Percentiles rank a stretch among this genome's conserved stretches.
phyloP scores from a whole-genome alignment of 2,329 filamentous ascomycete species.

The Microthyrium microscopicum region DNA sequence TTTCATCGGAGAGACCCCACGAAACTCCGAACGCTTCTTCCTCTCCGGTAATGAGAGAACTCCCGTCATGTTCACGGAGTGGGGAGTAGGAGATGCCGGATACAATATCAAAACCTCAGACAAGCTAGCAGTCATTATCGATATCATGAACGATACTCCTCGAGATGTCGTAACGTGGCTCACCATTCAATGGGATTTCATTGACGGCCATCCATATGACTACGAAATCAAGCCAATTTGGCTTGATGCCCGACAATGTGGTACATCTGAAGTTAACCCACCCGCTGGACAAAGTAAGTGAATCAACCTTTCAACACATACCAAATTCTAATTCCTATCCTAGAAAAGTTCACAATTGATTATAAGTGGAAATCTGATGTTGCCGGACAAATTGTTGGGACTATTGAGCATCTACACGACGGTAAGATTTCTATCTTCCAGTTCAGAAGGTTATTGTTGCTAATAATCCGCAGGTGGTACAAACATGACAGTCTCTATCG shows the following conservation, averaged over 20 bases:
- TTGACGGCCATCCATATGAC: conserved; percentile 3
- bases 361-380: conserved; percentile 5
- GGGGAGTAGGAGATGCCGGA: neutral
- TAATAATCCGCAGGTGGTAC: neutral
- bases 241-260: conserved; percentile 7
- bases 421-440: neutral
- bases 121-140: conserved; percentile 7
- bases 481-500: neutral
- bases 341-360: neutral
- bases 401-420: conserved; percentile 7
- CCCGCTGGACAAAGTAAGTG: conserved; percentile 3
- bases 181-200: conserved; percentile 6
- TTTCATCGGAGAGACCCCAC: conserved; percentile 5
- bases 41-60: conserved; percentile 7
- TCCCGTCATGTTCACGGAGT: neutral
- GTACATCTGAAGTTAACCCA: conserved; percentile 5
- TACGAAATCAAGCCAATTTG: conserved; percentile 5
- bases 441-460: neutral
- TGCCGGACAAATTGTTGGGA: conserved; percentile 5
- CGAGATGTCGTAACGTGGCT: conserved; percentile 5
- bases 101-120: conserved; percentile 4
- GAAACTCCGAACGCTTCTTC: conserved; percentile 6
- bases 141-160: conserved; percentile 8
- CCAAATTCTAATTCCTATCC: neutral
- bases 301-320: neutral